A percentile compares a stretch with the other conserved stretches of the same genome.
phyloP scores from a whole-genome alignment of 805 yeast species.

The Phaffomyces antillensis region DNA sequence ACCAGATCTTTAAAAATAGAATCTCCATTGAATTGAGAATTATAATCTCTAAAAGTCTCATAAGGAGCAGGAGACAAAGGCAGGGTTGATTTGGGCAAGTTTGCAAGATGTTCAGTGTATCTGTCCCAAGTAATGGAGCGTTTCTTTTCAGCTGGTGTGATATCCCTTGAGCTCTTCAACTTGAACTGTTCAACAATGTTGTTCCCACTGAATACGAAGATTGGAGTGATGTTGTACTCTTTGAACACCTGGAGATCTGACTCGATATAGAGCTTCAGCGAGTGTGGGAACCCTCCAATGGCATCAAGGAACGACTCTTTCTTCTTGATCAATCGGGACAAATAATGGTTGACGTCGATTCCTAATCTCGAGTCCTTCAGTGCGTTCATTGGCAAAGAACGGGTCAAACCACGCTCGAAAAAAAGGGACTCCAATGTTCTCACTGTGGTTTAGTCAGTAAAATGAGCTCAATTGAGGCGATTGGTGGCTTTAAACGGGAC shows the following conservation, averaged over 20 bases:
- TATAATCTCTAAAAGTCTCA: conserved; percentile 46
- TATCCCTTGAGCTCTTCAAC: conserved; percentile 31
- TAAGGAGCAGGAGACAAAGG: conserved; percentile 27
- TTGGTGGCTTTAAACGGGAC: background rate
- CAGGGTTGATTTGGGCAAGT: background rate
- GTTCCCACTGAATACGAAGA: conserved; percentile 73
- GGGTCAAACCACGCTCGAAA: conserved; percentile 59
- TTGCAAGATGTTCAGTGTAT: conserved; percentile 11
- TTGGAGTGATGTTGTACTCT: conserved; percentile 61
- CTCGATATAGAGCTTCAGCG: conserved; percentile 48
- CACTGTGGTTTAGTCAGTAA: conserved; percentile 23
- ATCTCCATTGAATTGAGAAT: conserved; percentile 42
- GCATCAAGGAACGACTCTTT: conserved; percentile 69
- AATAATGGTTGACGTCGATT: conserved; percentile 76
- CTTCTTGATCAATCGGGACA: conserved; percentile 53
- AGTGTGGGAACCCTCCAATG: conserved; percentile 72
- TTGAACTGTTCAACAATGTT: conserved; percentile 31
- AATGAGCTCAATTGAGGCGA: background rate
- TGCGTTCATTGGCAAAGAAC: conserved; percentile 54
- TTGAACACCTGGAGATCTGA: conserved; percentile 56
- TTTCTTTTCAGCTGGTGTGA: conserved; percentile 25
- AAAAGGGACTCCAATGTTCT: conserved; percentile 60
- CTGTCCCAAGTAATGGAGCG: conserved; percentile 43
- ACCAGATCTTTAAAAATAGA: conserved; percentile 51
- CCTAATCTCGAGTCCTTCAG: conserved; percentile 67